phyloP scores from a whole-genome alignment of 129 eudicot genomes.

The Chrysanthemum lavandulifolium region DNA sequence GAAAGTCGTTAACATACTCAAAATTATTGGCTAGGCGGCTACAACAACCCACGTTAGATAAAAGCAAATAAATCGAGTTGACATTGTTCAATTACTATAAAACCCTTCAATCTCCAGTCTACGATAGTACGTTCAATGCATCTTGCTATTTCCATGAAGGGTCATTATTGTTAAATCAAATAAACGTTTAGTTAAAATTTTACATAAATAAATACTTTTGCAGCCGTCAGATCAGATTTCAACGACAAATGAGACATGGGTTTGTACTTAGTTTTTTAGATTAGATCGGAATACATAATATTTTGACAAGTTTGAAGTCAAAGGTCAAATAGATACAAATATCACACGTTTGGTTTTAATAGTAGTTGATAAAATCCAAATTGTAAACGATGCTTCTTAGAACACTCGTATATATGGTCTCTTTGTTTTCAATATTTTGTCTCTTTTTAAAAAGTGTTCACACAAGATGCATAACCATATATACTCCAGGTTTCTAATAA shows the following conservation, averaged over 20 bases:
- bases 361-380: conserved; percentile 19
- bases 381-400: conserved; percentile 28
- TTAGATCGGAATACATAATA: not conserved
- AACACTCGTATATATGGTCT: conserved; percentile 4
- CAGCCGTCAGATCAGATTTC: conserved; percentile 38
- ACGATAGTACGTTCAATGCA: conserved; percentile 7
- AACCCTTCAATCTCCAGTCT: conserved; percentile 8
- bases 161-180: conserved; percentile 1
- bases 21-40: conserved; percentile 20
- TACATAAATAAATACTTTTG: not conserved
- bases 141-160: not conserved
- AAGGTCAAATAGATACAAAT: conserved; percentile 25
- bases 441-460: not conserved
- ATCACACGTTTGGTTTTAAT: conserved; percentile 24
- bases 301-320: conserved; percentile 32
- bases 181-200: not conserved
- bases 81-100: not conserved
- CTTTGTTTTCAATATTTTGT: not conserved
- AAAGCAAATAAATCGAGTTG: not conserved
- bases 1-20: not conserved
- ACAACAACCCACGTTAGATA: conserved; percentile 24
- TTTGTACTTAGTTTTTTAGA: conserved; percentile 10
- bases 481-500: no score
- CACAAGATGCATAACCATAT: no score
- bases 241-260: conserved; percentile 22